Base-by-base conservation (phyloP, 306 rosid species). In the Glycyrrhiza uralensis region DNA sequence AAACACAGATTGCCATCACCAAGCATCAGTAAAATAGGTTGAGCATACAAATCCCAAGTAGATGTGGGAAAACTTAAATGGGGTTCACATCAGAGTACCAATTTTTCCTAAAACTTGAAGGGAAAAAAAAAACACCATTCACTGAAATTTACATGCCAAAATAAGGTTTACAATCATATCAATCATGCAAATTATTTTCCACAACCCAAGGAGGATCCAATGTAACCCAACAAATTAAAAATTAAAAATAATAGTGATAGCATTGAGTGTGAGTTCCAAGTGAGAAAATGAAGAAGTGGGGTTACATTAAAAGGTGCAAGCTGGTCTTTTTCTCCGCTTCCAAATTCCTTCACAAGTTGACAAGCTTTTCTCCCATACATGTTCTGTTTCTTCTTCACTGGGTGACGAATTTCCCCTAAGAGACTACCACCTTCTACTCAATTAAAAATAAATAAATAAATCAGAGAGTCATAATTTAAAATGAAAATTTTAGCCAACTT, bases 341-440 rank as follows among this genome's bases (percentile, higher is more conserved):
- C 72, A 46, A 84, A 57, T 83, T 90, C 98, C 81, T 82, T 93
- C 59, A 93, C 91, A 70, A 93, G 80, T 65, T 85, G 91, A 73
- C 85, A 82, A 45, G 88, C 96, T 69, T 84, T 90, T 80, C 87
- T 83, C 23, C 96, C 97, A 51, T 90, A 90, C 98, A 93, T 92
- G 33, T 75, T 82, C 29, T 20, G 63, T 49, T 18, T 30, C 14
- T 44, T 38, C n/a, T n/a, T n/a, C 42, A 51, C 64, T 13, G 24
- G 33, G 12, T 46, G 32, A 56, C n/a, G 18, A 67, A 76, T 14
- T 39, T 64, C 28, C 28, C 64, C 47, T 8, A 64, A 33, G 4
- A 63, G 49, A 75, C 52, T 62, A 29, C 29, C n/a, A n/a, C n/a
- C n/a, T n/a, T n/a, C n/a, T n/a, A n/a, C n/a, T n/a, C n/a, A n/a